phyloP scores from a whole-genome alignment of 2,329 filamentous ascomycete species.

The Trichoderma lentiforme region DNA sequence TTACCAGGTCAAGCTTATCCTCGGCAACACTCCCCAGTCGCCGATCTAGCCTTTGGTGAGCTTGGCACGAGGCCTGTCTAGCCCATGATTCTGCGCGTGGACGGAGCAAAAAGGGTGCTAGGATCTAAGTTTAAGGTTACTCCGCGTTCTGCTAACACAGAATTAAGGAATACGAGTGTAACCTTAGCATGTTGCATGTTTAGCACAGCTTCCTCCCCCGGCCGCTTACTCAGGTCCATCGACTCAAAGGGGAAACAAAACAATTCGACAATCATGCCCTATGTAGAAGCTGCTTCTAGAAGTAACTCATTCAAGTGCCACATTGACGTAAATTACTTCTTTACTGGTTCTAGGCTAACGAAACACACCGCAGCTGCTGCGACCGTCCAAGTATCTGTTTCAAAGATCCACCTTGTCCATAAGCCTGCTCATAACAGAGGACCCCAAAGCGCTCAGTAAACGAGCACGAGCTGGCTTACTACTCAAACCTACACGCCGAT shows the following conservation, averaged over 20 bases:
- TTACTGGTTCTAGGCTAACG: not conserved
- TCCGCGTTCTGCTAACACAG: not conserved
- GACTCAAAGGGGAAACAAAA: not conserved
- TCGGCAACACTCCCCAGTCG: not conserved
- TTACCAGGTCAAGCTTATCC: not conserved
- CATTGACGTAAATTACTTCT: not conserved
- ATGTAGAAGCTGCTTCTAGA: not conserved
- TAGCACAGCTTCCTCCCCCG: not conserved
- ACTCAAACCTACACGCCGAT: not conserved
- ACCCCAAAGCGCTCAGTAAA: not conserved
- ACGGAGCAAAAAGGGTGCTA: not conserved
- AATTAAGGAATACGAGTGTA: not conserved
- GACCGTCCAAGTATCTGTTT: not conserved
- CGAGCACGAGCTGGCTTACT: not conserved
- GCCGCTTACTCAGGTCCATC: not conserved
- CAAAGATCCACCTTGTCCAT: not conserved
- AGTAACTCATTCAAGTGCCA: not conserved
- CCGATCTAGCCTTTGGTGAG: not conserved
- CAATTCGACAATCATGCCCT: not conserved
- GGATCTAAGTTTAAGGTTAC: slow-evolving; percentile 7
- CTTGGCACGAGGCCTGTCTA: not conserved
- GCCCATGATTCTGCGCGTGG: not conserved
- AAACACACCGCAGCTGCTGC: not conserved
- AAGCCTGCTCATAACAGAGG: not conserved
- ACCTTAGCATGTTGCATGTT: not conserved